These are phyloP conservation scores for Solanum ahanhuiri DNA, from an alignment of 257 asterid genomes.

Conservation along the genomic window DNA sequence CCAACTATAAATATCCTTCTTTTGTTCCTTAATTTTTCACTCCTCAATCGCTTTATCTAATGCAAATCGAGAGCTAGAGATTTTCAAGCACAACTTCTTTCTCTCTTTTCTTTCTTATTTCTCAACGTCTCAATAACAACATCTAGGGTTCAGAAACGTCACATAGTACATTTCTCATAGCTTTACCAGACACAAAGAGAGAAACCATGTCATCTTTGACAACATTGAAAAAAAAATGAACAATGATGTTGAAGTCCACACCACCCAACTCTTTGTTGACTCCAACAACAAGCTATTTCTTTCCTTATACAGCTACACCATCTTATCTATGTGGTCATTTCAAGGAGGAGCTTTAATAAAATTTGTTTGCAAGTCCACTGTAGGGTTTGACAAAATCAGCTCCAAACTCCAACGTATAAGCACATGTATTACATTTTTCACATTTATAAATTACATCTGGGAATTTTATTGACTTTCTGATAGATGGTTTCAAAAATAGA, in stretches of 20 bases:
- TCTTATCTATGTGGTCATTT: conserved; percentile 5
- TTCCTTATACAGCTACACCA: not conserved
- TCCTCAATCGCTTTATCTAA: not conserved
- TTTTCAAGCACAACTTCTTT: not conserved
- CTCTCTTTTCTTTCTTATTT: not conserved
- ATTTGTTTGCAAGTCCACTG: not conserved
- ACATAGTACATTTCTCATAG: not conserved
- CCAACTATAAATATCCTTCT: not conserved
- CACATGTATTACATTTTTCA: not conserved
- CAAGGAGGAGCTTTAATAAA: not conserved
- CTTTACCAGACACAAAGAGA: not conserved
- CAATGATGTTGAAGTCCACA: too few species aligned
- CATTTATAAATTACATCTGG: not conserved
- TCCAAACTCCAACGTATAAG: not conserved
- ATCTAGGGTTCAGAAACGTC: not conserved
- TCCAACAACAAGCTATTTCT: not conserved
- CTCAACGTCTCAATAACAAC: not conserved
- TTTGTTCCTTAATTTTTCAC: not conserved
- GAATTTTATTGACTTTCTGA: not conserved
- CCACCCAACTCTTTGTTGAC: not conserved
- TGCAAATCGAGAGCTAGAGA: not conserved
- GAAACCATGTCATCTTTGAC: not conserved
- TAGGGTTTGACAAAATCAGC: not conserved
- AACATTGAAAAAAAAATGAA: too few species aligned
- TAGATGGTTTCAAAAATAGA: not conserved